These are phyloP conservation scores for Actinomucor elegans DNA, from an alignment of 371 early-diverging fungal genomes.

Conservation along the genomic window DNA sequence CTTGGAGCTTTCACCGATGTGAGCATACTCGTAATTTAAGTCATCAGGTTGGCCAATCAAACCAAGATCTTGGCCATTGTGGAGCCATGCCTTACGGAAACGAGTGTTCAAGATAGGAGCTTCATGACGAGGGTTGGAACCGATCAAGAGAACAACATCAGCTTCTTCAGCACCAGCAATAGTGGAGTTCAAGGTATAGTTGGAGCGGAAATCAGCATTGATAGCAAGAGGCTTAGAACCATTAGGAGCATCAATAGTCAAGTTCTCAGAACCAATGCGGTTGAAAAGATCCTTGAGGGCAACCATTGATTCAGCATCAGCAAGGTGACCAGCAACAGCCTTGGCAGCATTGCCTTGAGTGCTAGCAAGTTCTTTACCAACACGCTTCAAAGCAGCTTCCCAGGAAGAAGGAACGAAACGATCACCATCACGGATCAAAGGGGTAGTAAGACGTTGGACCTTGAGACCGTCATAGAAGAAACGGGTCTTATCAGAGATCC, in stretches of 20 bases:
- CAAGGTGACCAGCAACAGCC: constrained; percentile 93
- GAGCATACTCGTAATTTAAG: constrained; percentile 90
- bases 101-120: constrained; percentile 95
- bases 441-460: constrained; percentile 91
- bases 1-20: constrained; percentile 73
- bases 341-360: constrained; percentile 64
- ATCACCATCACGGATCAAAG: constrained; percentile 84
- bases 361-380: constrained; percentile 66
- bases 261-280: constrained; percentile 82
- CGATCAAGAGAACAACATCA: constrained; percentile 89
- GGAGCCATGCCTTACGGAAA: constrained; percentile 90
- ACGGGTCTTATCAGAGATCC: constrained; percentile 98
- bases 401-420: constrained; percentile 84
- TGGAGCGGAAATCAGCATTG: constrained; percentile 84
- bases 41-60: constrained; percentile 77
- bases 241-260: constrained; percentile 74
- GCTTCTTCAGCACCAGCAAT: constrained; percentile 90
- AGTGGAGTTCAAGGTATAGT: constrained; percentile 85
- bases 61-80: constrained; percentile 79
- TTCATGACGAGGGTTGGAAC: constrained; percentile 97
- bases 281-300: constrained; percentile 94
- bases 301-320: constrained; percentile 82
- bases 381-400: constrained; percentile 81
- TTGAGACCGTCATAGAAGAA: constrained; percentile 95
- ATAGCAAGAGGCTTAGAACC: constrained; percentile 56